Conservation (phyloP, 1,139 yeast species). For the Diutina scorzettiae region DNA sequence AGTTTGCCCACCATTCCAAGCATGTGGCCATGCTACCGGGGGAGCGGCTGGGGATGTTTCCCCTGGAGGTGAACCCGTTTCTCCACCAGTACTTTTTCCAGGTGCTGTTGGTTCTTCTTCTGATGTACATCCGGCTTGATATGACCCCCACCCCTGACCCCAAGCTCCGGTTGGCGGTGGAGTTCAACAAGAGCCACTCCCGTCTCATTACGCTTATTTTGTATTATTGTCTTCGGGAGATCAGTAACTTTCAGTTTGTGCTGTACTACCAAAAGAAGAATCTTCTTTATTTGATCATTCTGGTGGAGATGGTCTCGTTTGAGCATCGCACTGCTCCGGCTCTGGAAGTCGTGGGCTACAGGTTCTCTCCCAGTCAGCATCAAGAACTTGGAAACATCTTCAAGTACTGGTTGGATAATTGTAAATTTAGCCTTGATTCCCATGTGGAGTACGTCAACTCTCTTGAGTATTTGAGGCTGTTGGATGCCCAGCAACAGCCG, state of each 20-base stretch:
- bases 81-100: neutral
- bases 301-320: neutral
- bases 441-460: neutral
- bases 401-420: neutral
- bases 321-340: neutral
- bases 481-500: neutral
- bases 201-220: neutral
- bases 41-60: neutral
- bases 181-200: neutral
- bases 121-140: neutral
- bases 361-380: neutral
- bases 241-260: neutral
- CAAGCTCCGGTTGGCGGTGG: neutral
- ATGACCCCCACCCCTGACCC: neutral
- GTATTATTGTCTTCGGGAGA: neutral
- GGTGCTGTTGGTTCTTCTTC: neutral
- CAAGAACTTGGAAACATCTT: neutral
- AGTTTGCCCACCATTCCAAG: neutral
- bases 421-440: neutral
- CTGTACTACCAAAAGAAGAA: neutral
- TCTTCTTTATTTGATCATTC: neutral
- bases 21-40: neutral
- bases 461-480: neutral
- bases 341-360: neutral
- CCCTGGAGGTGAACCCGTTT: neutral